Conservation (phyloP, 2,329 filamentous ascomycete species). For the Colletotrichum aenigma region DNA sequence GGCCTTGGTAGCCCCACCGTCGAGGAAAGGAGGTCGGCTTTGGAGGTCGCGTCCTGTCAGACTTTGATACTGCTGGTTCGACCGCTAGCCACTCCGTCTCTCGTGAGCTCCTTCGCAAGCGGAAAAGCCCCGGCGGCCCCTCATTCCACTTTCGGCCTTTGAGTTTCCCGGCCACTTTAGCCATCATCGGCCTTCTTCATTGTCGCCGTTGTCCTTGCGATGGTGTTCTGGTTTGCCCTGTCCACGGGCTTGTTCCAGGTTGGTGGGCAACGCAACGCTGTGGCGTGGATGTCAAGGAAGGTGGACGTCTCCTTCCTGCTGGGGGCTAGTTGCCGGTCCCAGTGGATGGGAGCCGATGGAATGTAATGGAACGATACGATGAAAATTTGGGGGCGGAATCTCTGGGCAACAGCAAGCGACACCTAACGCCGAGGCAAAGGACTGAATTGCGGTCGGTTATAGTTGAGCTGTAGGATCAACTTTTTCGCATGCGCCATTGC, state of each 20-base stretch:
- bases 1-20: neutral
- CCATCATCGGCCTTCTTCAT: neutral
- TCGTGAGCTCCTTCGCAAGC: neutral
- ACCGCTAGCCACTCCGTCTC: neutral
- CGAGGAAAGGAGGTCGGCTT: neutral
- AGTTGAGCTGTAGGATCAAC: neutral
- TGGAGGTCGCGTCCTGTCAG: neutral
- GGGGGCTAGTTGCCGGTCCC: neutral
- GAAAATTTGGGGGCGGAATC: neutral
- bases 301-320: neutral
- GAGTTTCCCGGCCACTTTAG: neutral
- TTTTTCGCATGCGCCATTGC: neutral
- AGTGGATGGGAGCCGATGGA: neutral
- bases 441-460: neutral
- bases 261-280: constrained; percentile 13
- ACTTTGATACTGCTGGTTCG: neutral
- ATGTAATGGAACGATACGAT: constrained; percentile 9
- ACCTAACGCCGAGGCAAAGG: neutral
- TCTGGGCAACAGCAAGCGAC: neutral
- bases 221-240: neutral
- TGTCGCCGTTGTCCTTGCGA: neutral
- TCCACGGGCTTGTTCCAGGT: neutral
- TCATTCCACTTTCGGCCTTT: neutral
- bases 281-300: neutral
- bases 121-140: neutral